A percentile compares a stretch with the other conserved stretches of the same genome.
Conservation (phyloP, 2,329 filamentous ascomycete genomes). For the Cladophialophora chaetospira region DNA sequence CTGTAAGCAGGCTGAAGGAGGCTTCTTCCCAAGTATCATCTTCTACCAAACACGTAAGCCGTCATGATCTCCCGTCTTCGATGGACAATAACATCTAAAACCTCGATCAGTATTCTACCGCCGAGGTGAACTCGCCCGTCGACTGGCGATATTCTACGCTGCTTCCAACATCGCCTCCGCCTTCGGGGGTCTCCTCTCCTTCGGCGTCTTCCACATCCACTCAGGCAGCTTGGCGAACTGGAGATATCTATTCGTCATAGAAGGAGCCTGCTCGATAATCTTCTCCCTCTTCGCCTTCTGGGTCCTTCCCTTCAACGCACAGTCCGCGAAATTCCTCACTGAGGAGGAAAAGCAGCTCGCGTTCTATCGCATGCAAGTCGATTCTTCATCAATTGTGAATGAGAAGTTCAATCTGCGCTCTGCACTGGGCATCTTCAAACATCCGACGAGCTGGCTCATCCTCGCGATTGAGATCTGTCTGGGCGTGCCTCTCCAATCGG, state of each 20-base stretch:
- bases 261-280: slow-evolving; percentile 61
- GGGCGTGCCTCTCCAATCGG: slow-evolving; percentile 60
- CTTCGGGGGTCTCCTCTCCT: slow-evolving; percentile 62
- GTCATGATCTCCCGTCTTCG: no score
- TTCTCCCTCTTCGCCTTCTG: slow-evolving; percentile 67
- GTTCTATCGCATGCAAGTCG: slow-evolving; percentile 72
- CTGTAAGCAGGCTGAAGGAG: slow-evolving; percentile 10
- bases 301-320: slow-evolving; percentile 67
- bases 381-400: slow-evolving; percentile 67
- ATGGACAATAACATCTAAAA: no score
- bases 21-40: slow-evolving; percentile 21
- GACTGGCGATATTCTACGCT: slow-evolving; percentile 74
- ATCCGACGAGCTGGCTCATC: slow-evolving; percentile 57
- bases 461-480: slow-evolving; percentile 61
- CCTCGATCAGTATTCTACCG: slow-evolving; percentile 62
- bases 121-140: slow-evolving; percentile 68
- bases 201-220: slow-evolving; percentile 62
- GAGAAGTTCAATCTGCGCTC: slow-evolving; percentile 57
- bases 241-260: slow-evolving; percentile 59
- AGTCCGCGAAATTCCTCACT: slow-evolving; percentile 66
- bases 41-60: slow-evolving; percentile 43
- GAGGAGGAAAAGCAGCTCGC: slow-evolving; percentile 68
- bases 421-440: slow-evolving; percentile 55
- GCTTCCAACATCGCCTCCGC: slow-evolving; percentile 73
- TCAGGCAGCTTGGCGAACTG: slow-evolving; percentile 52